These are phyloP conservation scores for Pythium phragmiticola DNA, from an alignment of 352 stramenopile genomes.

Conservation along the genomic window DNA sequence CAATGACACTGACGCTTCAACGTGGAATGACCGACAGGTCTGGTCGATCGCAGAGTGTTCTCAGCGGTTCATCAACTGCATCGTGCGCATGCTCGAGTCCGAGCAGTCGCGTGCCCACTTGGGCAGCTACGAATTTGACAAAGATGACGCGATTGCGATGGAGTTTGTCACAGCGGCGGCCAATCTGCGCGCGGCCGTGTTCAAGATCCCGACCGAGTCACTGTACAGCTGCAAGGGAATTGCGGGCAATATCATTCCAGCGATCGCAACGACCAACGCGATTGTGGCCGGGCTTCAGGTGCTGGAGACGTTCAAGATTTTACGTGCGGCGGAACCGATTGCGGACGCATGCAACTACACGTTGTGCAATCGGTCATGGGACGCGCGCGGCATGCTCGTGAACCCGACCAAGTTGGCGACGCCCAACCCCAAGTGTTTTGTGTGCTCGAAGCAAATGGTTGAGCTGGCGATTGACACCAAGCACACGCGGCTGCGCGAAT, in stretches of 20 bases:
- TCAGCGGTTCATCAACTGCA: slow-evolving; percentile 80
- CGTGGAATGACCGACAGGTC: slow-evolving; percentile 80
- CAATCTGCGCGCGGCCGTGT: slow-evolving; percentile 93
- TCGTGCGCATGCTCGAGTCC: slow-evolving; percentile 58
- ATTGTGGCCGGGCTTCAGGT: slow-evolving; percentile 97
- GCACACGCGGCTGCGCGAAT: slow-evolving; percentile 70
- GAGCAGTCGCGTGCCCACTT: slow-evolving; percentile 55
- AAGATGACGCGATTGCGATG: slow-evolving; percentile 96
- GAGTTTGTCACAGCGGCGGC: slow-evolving; percentile 97
- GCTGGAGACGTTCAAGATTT: slow-evolving; percentile 81
- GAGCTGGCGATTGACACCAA: slow-evolving; percentile 90
- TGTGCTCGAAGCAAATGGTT: slow-evolving; percentile 93
- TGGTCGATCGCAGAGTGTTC: slow-evolving; percentile 90
- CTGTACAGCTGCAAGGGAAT: slow-evolving; percentile 97
- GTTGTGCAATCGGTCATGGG: slow-evolving; percentile 92
- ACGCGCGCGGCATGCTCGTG: slow-evolving; percentile 91
- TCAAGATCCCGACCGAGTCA: slow-evolving; percentile 79
- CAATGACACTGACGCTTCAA: slow-evolving; percentile 28
- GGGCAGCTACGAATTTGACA: slow-evolving; percentile 95
- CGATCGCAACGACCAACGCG: slow-evolving; percentile 99
- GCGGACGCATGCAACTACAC: slow-evolving; percentile 89
- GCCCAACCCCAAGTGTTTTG: slow-evolving; percentile 95
- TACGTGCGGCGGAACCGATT: slow-evolving; percentile 62
- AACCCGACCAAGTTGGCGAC: slow-evolving; percentile 87
- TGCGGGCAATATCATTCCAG: slow-evolving; percentile 99